Evolutionary conservation across 768 basidiomycete species (phyloP).

Genomic region (Leccinum rimulosum): DNA sequence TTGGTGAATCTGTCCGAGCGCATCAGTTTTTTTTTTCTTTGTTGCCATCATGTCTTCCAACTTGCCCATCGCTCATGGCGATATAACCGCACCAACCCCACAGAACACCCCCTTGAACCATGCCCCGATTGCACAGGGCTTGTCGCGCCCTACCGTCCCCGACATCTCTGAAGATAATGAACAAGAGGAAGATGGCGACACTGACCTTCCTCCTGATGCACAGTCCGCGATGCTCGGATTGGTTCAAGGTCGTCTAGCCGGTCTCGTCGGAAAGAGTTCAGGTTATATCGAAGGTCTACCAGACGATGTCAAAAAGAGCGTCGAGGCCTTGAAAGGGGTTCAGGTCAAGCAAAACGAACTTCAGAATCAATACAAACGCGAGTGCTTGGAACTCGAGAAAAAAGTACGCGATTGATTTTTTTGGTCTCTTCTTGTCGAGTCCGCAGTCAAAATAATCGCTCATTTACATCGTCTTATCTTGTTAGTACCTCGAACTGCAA

Average conservation of each 20-base stretch:
- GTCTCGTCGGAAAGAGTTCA: slow-evolving; percentile 86
- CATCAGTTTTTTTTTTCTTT: slow-evolving; percentile 22
- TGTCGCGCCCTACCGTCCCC: slow-evolving; percentile 86
- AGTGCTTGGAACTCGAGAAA: slow-evolving; percentile 93
- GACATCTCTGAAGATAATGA: slow-evolving; percentile 84
- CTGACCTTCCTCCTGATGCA: slow-evolving; percentile 41
- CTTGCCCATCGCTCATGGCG: slow-evolving; percentile 57
- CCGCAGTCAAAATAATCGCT: slow-evolving; percentile 9
- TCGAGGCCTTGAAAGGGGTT: slow-evolving; percentile 92
- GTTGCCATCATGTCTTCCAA: slow-evolving; percentile 60
- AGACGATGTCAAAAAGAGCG: slow-evolving; percentile 71
- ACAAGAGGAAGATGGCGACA: slow-evolving; percentile 57
- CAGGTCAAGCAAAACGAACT: slow-evolving; percentile 90
- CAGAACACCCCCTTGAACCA: slow-evolving; percentile 88
- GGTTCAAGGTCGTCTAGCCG: slow-evolving; percentile 84
- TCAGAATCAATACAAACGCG: slow-evolving; percentile 89
- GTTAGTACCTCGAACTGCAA: slow-evolving; percentile 70
- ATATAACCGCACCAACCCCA: slow-evolving; percentile 86
- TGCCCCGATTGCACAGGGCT: slow-evolving; percentile 73
- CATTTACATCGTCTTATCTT: slow-evolving; percentile 1
- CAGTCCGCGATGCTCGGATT: slow-evolving; percentile 75
- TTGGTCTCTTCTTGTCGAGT: slow-evolving; percentile 10
- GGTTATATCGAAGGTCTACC: slow-evolving; percentile 94
- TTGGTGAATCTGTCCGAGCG: slow-evolving; percentile 15
- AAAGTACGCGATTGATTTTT: slow-evolving; percentile 54